Evolutionary conservation across 768 basidiomycete species (phyloP), one percentile per base, ranked within the genome.

Genomic region (Phallus indusiatus): DNA sequence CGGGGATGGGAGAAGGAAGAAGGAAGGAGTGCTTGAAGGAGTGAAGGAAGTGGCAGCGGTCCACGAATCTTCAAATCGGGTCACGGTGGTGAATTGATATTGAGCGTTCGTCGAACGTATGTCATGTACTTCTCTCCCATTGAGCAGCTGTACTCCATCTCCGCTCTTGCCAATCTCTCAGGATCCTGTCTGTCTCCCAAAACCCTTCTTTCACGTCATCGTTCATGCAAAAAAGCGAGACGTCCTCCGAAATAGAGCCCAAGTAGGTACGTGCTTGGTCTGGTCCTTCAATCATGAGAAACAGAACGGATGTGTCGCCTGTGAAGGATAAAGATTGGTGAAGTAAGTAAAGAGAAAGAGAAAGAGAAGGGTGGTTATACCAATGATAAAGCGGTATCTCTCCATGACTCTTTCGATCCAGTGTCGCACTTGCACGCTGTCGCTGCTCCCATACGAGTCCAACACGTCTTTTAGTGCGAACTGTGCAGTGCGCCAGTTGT

Each of bases 171-270:
- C 53, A 54, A 54, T 54, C 53, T 36, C 53, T 24, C 17, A 54
- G 9, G n/a, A 54, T 54, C 36, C 34, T 54, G 18, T 54, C 53
- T 9, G 53, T 54, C 22, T 20, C 34, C 34, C 36, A 20, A 36
- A 36, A 36, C 14, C 36, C 18, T 11, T 14, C 10, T 36, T 35
- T 54, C 10, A 73, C 61, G 37, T 73, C 72, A 62, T 73, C 72
- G 65, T 72, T 72, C 37, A 72, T 62, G 57, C 70, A 72, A 4
- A 72, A 62, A 59, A 73, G 63, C 55, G 68, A 67, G 18, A 67
- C 63, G 35, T 70, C 67, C 12, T 24, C 14, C 7, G 53, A 10
- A 4, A 54, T 36, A 16, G 18, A 4, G 9, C 36, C 36, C 14
- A 54, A 14, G 14, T 17, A 2, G 1, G 2, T 2, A 17, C 24